phyloP scores from a whole-genome alignment of 1,284 basidiomycete species.

The Singerocomus inundabilis region DNA sequence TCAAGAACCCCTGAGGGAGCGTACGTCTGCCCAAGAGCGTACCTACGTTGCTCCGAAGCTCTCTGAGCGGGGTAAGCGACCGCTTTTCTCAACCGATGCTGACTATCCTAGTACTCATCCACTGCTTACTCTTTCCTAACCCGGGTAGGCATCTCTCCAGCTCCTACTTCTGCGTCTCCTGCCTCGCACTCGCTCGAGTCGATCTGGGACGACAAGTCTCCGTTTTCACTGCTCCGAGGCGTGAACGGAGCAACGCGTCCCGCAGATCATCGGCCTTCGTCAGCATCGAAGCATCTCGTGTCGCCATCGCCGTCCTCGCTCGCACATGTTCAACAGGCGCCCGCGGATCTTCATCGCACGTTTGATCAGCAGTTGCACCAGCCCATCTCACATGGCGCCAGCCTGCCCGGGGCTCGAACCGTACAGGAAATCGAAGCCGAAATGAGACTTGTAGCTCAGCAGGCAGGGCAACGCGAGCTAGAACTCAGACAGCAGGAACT shows the following conservation, averaged over 20 bases:
- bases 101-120: constrained; percentile 10
- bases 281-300: constrained; percentile 23
- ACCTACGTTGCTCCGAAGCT: constrained; percentile 12
- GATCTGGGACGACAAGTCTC: constrained; percentile 78
- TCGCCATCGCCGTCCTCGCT: constrained; percentile 23
- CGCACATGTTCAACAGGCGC: constrained; percentile 20
- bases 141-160: constrained; percentile 34
- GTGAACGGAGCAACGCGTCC: constrained; percentile 47
- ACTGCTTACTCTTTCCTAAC: constrained; percentile 11
- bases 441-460: constrained; percentile 63
- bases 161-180: constrained; percentile 27
- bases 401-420: constrained; percentile 62
- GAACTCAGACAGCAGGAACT: constrained; percentile 36
- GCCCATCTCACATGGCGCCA: constrained; percentile 34
- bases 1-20: constrained; percentile 26
- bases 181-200: constrained; percentile 57
- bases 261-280: constrained; percentile 30
- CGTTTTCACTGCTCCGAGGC: constrained; percentile 65
- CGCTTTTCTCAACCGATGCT: constrained; percentile 12
- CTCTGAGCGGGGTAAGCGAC: constrained; percentile 32
- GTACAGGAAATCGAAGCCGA: constrained; percentile 94
- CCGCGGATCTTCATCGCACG: constrained; percentile 26
- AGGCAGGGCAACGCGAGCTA: constrained; percentile 38
- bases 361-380: constrained; percentile 34
- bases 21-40: constrained; percentile 32